These are phyloP conservation scores for Circinella umbellata DNA, from an alignment of 371 early-diverging fungal genomes.

Conservation along the genomic window DNA sequence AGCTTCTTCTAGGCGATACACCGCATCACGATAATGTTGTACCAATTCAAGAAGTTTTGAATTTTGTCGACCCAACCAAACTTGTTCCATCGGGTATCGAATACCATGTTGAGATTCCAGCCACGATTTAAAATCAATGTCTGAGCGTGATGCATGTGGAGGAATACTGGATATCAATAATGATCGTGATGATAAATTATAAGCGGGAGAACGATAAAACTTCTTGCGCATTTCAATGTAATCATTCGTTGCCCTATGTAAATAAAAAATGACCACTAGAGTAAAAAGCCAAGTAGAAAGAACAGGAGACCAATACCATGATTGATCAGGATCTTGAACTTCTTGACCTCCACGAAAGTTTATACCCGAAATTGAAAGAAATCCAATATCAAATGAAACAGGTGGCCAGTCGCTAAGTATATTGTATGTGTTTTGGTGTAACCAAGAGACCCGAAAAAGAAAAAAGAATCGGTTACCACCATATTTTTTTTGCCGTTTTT, in stretches of 20 bases:
- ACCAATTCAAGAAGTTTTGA: conserved; percentile 66
- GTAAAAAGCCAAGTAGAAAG: conserved; percentile 62
- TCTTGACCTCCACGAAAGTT: conserved; percentile 36
- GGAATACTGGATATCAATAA: conserved; percentile 71
- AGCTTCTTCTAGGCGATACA: conserved; percentile 63
- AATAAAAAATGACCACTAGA: conserved; percentile 43
- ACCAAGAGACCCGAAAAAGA: background rate
- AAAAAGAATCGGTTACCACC: background rate
- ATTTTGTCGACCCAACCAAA: conserved; percentile 67
- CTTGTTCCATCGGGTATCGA: conserved; percentile 51
- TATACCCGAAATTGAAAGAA: conserved; percentile 43
- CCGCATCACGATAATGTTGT: conserved; percentile 63
- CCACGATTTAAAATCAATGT: conserved; percentile 49
- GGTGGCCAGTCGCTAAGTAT: conserved; percentile 52
- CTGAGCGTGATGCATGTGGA: conserved; percentile 43
- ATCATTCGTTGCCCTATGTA: conserved; percentile 49
- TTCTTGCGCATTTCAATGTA: conserved; percentile 56
- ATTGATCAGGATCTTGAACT: conserved; percentile 20
- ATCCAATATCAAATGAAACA: conserved; percentile 35
- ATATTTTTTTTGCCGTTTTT: no score
- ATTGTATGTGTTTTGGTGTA: background rate
- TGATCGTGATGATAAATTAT: conserved; percentile 55
- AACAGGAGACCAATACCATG: conserved; percentile 65
- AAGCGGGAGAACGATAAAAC: conserved; percentile 57
- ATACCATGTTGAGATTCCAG: conserved; percentile 34